Base-by-base conservation (phyloP, 2,329 filamentous ascomycete species). In the Cladosporium sp. region DNA sequence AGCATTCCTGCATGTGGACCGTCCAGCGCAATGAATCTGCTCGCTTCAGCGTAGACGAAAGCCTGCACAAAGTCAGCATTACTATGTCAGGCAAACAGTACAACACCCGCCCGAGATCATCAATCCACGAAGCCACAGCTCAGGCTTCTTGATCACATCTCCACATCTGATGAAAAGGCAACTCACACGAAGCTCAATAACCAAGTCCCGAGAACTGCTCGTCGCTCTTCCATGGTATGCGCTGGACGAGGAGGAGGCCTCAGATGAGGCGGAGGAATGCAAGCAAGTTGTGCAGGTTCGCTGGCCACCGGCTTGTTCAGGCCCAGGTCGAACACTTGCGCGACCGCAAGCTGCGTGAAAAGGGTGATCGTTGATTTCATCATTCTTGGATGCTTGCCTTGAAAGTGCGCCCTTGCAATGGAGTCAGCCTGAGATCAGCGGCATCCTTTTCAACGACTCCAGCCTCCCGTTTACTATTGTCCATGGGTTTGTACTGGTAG, bases 351-450 rank as follows among this genome's bases (percentile, higher is more conserved):
- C 14, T 53, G 49, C 32, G 48, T 43, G 19, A 46, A 49, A 11
- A 55, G 16, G 9, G 44, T 40, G 14, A 55, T 14, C 10, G 35
- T 38, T 11, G 49, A 32, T 19, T 49, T 53, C 13, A 44, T 40
- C 4, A 40, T 52, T 52, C 56, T 40, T 52, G 58, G 46, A 63
- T 56, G 46, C 58, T 56, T 53, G 62, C 70, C 41, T 60, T 66
- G 13, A 63, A 63, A 18, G 68, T 48, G 0, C 55, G 9, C 63
- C 65, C 48, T 67, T 35, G 22, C 4, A 7, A 28, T 7, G 7
- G 22, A 28, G 22, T 28, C 7, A 28, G 22, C 22, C 7, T 28
- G 22, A 28, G 22, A 7, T 28, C 22, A 28, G 22, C 7, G 22
- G 7, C 22, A 28, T 5, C 7, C 22, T 28, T 28, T 7, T 28